Base-by-base conservation (phyloP, 208 protist species). In the Porcisia hertigi region DNA sequence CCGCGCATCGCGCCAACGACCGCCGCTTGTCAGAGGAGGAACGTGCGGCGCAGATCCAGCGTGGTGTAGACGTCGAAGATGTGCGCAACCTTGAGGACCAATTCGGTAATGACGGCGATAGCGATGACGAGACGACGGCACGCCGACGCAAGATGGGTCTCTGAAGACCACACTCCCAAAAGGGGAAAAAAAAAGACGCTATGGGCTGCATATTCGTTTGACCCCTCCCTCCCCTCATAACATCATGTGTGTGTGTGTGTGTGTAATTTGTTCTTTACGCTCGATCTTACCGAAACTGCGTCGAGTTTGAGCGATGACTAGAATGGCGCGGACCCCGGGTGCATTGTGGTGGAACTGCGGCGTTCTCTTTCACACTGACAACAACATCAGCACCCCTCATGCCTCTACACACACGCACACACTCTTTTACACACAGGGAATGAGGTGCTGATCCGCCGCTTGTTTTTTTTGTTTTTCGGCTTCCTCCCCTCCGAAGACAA, bases 1-100 rank as follows among this genome's bases (percentile, higher is more conserved):
- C 43, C 36, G 16, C 39, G 20, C 65, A 59, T 57, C 57, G 55
- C 20, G n/a, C 43, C 4, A 55, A 52, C 7, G 49, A 75, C 11
- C 71, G 67, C 5, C 59, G 79, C 67, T 0, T 80, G 47, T 84
- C 81, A 0, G 88, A 90, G 58, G 86, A 89, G 47, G 88, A 86
- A 43, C 69, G 72, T 59, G 86, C 84, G 16, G 82, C 79, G 25
- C 73, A 76, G 43, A 80, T 81, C 30, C 81, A 90, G 57, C 84
- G 70, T 23, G 57, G 79, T 30, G 84, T 88, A 59, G 88, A 93
- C 34, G 84, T 93, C 59, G 84, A 89, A 18, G 88, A 87, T 41
- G 88, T 93, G 47, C 88, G 86, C 9, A 69, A 70, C 12, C 77
- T 93, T 34, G 82, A 82, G 69, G 73, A 77, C n/a, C 75, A 77